These are phyloP conservation scores for Solioccasus polychromus DNA, from an alignment of 768 basidiomycete species.

Conservation along the genomic window DNA sequence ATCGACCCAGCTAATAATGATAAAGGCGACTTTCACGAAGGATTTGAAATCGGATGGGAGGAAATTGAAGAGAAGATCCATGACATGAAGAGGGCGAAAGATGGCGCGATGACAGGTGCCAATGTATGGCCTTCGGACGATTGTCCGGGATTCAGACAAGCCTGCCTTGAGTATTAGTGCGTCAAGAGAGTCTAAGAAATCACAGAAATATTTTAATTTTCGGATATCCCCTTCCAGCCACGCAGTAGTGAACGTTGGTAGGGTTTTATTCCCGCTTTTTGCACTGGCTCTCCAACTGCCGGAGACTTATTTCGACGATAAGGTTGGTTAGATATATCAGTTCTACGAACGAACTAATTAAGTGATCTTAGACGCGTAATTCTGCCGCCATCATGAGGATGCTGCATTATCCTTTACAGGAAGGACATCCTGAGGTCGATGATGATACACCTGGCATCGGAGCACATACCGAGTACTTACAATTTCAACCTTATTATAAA, in stretches of 20 bases:
- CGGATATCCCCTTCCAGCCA: constrained; percentile 47
- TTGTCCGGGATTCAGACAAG: constrained; percentile 56
- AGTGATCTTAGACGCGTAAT: constrained; percentile 47
- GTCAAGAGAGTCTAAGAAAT: constrained; percentile 28
- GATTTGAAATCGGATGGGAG: constrained; percentile 84
- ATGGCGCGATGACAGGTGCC: constrained; percentile 62
- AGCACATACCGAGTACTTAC: constrained; percentile 67
- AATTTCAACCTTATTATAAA: no score
- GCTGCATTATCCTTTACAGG: constrained; percentile 77
- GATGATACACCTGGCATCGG: constrained; percentile 80
- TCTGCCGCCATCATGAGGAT: constrained; percentile 64
- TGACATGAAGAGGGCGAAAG: constrained; percentile 31
- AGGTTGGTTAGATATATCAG: no score
- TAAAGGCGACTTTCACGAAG: constrained; percentile 88
- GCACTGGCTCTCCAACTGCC: constrained; percentile 63
- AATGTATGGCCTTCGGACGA: constrained; percentile 78
- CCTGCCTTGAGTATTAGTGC: constrained; percentile 66
- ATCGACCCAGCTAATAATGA: constrained; percentile 62
- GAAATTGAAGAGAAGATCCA: constrained; percentile 30
- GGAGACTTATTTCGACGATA: constrained; percentile 64
- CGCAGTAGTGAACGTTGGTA: constrained; percentile 50
- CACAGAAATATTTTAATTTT: no score
- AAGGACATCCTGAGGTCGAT: constrained; percentile 44
- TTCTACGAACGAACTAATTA: not conserved
- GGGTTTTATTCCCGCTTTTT: constrained; percentile 63